These are phyloP conservation scores for Cyclostephanos invisitatus DNA, from an alignment of 108 stramenopile genomes.

Conservation along the genomic window DNA sequence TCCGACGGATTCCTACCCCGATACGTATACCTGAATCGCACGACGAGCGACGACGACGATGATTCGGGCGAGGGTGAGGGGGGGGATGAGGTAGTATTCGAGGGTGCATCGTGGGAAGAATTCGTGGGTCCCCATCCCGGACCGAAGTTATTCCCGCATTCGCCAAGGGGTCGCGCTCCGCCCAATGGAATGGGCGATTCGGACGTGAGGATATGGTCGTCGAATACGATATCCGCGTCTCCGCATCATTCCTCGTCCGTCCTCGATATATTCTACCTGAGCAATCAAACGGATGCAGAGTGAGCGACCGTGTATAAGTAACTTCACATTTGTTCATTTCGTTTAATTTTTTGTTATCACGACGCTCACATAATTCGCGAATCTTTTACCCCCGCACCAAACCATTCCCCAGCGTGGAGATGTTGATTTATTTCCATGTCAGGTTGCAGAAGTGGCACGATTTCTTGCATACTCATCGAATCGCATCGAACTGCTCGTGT, in stretches of 20 bases:
- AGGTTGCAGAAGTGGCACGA: constrained; percentile 38
- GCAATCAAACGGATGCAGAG: constrained; percentile 44
- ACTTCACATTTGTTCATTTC: not conserved
- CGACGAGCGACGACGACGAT: constrained; percentile 1
- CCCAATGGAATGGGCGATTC: not conserved
- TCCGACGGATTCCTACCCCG: constrained; percentile 46
- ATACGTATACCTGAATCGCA: constrained; percentile 39
- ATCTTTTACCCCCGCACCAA: too few relatives aligned
- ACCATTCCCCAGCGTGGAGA: constrained; percentile 12
- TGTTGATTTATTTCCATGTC: constrained; percentile 21
- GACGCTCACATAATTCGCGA: too few relatives aligned
- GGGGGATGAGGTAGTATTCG: not conserved
- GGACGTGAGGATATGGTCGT: constrained; percentile 33
- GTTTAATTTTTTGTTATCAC: too few relatives aligned
- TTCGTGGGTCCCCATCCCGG: constrained; percentile 43
- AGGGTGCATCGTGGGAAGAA: constrained; percentile 28
- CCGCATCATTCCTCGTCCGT: constrained; percentile 45
- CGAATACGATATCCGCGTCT: constrained; percentile 38
- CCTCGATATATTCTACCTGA: constrained; percentile 46
- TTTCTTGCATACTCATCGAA: constrained; percentile 30
- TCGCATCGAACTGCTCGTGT: constrained; percentile 23
- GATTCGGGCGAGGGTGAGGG: not conserved
- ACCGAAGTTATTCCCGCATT: constrained; percentile 29
- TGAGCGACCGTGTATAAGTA: not conserved
- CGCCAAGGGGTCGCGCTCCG: not conserved